Conservation (phyloP, 306 rosid species). For the Alnus glutinosa region DNA sequence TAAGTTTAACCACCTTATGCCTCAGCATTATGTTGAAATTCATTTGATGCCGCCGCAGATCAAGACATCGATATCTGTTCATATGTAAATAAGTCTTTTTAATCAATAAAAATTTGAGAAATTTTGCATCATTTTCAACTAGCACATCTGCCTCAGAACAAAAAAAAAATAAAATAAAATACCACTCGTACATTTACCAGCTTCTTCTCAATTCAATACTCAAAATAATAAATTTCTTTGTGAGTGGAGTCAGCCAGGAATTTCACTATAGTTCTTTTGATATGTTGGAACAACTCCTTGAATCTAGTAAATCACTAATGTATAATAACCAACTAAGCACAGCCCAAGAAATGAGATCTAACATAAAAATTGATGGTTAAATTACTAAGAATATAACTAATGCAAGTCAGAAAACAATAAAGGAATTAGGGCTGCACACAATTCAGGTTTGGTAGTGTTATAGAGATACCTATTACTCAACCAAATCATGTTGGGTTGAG, state of each 20-base stretch:
- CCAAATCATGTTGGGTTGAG: not conserved
- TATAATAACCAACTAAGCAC: not conserved
- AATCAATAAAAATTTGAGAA: conserved; percentile 28
- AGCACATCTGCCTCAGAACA: not conserved
- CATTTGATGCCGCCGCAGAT: conserved; percentile 86
- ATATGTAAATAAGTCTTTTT: conserved; percentile 18
- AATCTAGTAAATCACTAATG: not conserved
- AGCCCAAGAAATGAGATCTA: not conserved
- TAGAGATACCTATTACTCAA: not conserved
- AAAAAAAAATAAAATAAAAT: not conserved
- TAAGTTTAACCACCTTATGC: conserved; percentile 84
- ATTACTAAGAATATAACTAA: not conserved
- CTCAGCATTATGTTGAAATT: conserved; percentile 73
- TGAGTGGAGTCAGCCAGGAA: not conserved
- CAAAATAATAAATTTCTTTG: not conserved
- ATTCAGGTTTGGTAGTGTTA: not conserved
- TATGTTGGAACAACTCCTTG: not conserved
- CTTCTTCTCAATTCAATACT: not conserved
- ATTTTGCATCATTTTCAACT: conserved; percentile 1
- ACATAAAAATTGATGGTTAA: not conserved
- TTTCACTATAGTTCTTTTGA: not conserved
- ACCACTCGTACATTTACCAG: not conserved
- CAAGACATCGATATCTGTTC: conserved; percentile 87
- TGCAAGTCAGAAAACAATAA: not conserved
- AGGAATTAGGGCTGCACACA: not conserved